phyloP scores from a whole-genome alignment of 306 rosid species.

The Cicer chorassanicum region DNA sequence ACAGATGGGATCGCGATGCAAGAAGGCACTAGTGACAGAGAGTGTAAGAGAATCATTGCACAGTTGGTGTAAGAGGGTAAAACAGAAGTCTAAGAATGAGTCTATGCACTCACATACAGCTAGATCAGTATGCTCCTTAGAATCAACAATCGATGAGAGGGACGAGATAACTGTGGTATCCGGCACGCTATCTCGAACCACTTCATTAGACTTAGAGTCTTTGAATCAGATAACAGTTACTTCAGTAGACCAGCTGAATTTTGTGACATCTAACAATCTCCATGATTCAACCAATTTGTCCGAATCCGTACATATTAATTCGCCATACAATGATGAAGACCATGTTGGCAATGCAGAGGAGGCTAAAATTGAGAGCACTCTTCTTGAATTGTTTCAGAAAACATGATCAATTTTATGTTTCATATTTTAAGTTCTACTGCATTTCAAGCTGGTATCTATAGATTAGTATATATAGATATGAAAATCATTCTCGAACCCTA shows the following conservation, averaged over 20 bases:
- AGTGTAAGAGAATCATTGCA: constrained; percentile 92
- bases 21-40: constrained; percentile 85
- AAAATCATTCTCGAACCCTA: constrained; percentile 22
- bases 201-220: constrained; percentile 70
- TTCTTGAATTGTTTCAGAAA: constrained; percentile 70
- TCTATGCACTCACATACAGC: constrained; percentile 61
- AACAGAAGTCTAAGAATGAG: constrained; percentile 78
- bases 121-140: constrained; percentile 84
- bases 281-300: constrained; percentile 52
- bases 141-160: constrained; percentile 70
- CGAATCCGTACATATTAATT: constrained; percentile 42
- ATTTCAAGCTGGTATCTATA: not conserved
- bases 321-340: constrained; percentile 44
- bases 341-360: constrained; percentile 44
- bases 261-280: constrained; percentile 41
- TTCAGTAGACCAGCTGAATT: constrained; percentile 55
- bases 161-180: constrained; percentile 86
- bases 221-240: constrained; percentile 73
- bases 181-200: constrained; percentile 72
- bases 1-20: constrained; percentile 89
- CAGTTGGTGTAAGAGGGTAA: constrained; percentile 97
- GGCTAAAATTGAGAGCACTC: constrained; percentile 56
- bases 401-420: constrained; percentile 47
- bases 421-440: constrained; percentile 16
- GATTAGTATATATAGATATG: constrained; percentile 27